These are phyloP conservation scores for Geranomyces variabilis DNA, from an alignment of 192 early-diverging fungal genomes.

Conservation along the genomic window DNA sequence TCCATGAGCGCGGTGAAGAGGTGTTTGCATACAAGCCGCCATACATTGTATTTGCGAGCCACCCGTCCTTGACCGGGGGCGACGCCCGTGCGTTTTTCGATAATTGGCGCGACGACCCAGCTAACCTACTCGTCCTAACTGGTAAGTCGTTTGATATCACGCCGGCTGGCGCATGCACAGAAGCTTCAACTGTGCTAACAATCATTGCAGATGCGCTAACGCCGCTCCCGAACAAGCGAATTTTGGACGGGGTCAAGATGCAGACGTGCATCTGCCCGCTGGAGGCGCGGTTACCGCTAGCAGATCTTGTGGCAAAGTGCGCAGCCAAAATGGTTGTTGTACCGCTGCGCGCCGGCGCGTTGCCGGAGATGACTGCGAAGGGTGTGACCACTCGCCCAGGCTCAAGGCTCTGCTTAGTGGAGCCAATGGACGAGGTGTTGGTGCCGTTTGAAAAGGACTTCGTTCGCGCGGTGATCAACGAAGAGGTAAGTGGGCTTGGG, in stretches of 20 bases:
- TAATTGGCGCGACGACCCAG: slow-evolving; percentile 51
- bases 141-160: slow-evolving; percentile 33
- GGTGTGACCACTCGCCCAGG: not conserved
- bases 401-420: not conserved
- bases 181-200: not conserved
- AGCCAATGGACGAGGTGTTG: not conserved
- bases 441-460: slow-evolving; percentile 2
- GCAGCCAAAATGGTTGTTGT: not conserved
- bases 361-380: not conserved
- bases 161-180: not conserved
- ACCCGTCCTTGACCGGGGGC: slow-evolving; percentile 49
- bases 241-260: slow-evolving; percentile 1
- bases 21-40: slow-evolving; percentile 54
- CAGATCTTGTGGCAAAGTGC: not conserved
- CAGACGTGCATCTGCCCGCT: slow-evolving; percentile 10
- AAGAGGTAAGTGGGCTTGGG: slow-evolving; percentile 8
- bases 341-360: slow-evolving; percentile 1
- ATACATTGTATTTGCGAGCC: slow-evolving; percentile 64
- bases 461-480: not conserved
- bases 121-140: slow-evolving; percentile 53
- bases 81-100: slow-evolving; percentile 47
- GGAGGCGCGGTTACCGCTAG: slow-evolving; percentile 12
- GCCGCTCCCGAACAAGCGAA: not conserved
- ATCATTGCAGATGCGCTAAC: not conserved
- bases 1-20: slow-evolving; percentile 48